A percentile compares a stretch with the other conserved stretches of the same genome.
Evolutionary conservation across 768 basidiomycete species (phyloP).

Genomic region (Pisolithus albus): DNA sequence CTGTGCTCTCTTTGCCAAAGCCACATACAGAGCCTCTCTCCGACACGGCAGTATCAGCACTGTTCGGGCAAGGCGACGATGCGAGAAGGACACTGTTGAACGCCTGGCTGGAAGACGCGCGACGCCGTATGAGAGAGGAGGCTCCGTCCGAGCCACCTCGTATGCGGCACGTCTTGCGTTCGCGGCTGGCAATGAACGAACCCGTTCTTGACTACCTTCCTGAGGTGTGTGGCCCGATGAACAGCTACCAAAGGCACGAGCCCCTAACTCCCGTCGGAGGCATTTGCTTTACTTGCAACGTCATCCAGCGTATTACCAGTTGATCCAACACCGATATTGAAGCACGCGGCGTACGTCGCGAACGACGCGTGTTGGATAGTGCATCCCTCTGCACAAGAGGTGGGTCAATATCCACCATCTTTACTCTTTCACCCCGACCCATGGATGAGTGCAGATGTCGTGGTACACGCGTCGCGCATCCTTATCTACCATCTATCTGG

Average conservation of each 20-base stretch:
- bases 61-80: slow-evolving; percentile 66
- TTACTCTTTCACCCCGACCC: background rate
- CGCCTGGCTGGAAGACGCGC: slow-evolving; percentile 71
- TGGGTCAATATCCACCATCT: slow-evolving; percentile 24
- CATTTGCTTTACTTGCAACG: slow-evolving; percentile 62
- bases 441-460: slow-evolving; percentile 37
- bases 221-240: slow-evolving; percentile 42
- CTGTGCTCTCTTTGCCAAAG: slow-evolving; percentile 48
- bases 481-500: slow-evolving; percentile 60
- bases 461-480: slow-evolving; percentile 71
- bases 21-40: slow-evolving; percentile 55
- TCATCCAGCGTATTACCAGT: slow-evolving; percentile 44
- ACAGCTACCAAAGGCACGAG: background rate
- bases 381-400: slow-evolving; percentile 51
- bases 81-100: slow-evolving; percentile 57
- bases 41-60: slow-evolving; percentile 60
- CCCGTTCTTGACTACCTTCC: slow-evolving; percentile 59
- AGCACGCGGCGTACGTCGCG: slow-evolving; percentile 56
- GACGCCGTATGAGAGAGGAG: slow-evolving; percentile 39
- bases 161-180: slow-evolving; percentile 46
- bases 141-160: slow-evolving; percentile 6
- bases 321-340: slow-evolving; percentile 54
- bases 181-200: slow-evolving; percentile 59
- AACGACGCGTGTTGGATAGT: slow-evolving; percentile 61
- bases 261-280: slow-evolving; percentile 38